Percentiles rank a stretch among this genome's conserved stretches.
Conservation (phyloP, 2,329 filamentous ascomycete genomes). For the Xylariales sp. region DNA sequence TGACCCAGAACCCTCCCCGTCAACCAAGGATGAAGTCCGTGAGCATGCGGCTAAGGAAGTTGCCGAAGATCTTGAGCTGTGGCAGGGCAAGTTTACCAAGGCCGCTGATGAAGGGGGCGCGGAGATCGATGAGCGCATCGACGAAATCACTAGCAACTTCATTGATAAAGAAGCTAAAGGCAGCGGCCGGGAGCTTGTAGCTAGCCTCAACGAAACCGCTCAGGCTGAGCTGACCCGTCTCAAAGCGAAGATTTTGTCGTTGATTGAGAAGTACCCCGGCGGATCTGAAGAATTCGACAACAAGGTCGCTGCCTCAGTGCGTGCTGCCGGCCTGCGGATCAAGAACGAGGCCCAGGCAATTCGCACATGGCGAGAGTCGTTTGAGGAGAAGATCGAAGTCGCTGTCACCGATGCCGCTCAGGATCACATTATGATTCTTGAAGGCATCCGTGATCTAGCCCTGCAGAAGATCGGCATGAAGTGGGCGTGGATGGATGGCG, state of each 20-base stretch:
- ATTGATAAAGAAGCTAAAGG: slow-evolving; percentile 61
- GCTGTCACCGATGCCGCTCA: slow-evolving; percentile 71
- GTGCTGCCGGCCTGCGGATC: slow-evolving; percentile 65
- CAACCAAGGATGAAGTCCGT: slow-evolving; percentile 46
- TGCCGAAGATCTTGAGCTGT: slow-evolving; percentile 71
- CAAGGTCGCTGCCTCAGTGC: slow-evolving; percentile 46
- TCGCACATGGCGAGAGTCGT: slow-evolving; percentile 70
- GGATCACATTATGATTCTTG: slow-evolving; percentile 76
- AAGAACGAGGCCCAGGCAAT: slow-evolving; percentile 74
- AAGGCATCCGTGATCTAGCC: slow-evolving; percentile 76
- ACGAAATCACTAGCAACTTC: slow-evolving; percentile 52
- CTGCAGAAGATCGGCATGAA: slow-evolving; percentile 88
- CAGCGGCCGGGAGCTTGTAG: slow-evolving; percentile 62
- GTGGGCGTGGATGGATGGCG: slow-evolving; percentile 93
- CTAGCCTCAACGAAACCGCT: slow-evolving; percentile 65
- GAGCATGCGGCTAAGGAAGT: slow-evolving; percentile 63
- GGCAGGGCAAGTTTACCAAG: slow-evolving; percentile 84
- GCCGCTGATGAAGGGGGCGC: slow-evolving; percentile 75
- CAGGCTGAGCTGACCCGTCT: slow-evolving; percentile 60
- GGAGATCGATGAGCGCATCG: slow-evolving; percentile 67
- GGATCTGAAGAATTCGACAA: slow-evolving; percentile 37
- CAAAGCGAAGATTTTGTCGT: slow-evolving; percentile 60
- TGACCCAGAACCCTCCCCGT: slow-evolving; percentile 28
- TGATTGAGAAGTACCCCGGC: slow-evolving; percentile 54
- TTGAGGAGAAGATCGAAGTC: slow-evolving; percentile 63